These are phyloP conservation scores for Acanthamoeba polyphaga DNA, from an alignment of 208 protist species.

Conservation along the genomic window DNA sequence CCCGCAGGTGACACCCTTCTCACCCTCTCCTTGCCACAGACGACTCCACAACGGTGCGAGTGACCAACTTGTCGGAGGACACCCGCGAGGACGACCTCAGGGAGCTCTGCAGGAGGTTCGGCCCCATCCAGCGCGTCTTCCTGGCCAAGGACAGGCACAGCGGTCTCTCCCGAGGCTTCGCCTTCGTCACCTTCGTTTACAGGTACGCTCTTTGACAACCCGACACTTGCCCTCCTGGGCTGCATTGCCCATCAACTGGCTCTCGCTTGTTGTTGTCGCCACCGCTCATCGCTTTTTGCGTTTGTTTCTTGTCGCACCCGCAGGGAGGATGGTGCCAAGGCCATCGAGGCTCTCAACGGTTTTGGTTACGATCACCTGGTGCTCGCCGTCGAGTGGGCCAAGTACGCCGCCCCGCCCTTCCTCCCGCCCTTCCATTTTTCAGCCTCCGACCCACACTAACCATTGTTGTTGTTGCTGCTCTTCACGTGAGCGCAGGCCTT, in stretches of 20 bases:
- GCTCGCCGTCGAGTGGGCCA: constrained; percentile 85
- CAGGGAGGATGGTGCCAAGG: constrained; percentile 71
- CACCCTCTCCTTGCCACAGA: constrained; percentile 23
- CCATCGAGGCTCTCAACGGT: constrained; percentile 84
- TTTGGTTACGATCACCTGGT: constrained; percentile 88
- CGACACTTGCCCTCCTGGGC: neutral
- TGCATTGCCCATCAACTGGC: neutral
- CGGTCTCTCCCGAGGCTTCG: constrained; percentile 83
- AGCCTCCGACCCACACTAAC: too few relatives aligned
- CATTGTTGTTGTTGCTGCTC: too few relatives aligned
- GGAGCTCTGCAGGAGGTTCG: constrained; percentile 86
- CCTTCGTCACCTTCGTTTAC: constrained; percentile 84
- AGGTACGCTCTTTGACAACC: constrained; percentile 28
- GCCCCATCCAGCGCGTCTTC: constrained; percentile 83
- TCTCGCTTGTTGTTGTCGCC: neutral
- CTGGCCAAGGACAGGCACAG: constrained; percentile 84
- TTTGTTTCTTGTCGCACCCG: neutral
- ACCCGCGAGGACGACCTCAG: constrained; percentile 84
- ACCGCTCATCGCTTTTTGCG: neutral
- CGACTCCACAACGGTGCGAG: constrained; percentile 83
- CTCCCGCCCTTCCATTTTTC: neutral
- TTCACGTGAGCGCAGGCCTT: neutral
- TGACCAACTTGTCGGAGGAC: constrained; percentile 87
- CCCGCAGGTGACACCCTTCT: neutral
- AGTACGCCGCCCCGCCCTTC: neutral